Percentiles rank a stretch among this genome's conserved stretches.
These are phyloP conservation scores for Penicillium coprophilum DNA, from an alignment of 495 filamentous ascomycete species.

Conservation along the genomic window DNA sequence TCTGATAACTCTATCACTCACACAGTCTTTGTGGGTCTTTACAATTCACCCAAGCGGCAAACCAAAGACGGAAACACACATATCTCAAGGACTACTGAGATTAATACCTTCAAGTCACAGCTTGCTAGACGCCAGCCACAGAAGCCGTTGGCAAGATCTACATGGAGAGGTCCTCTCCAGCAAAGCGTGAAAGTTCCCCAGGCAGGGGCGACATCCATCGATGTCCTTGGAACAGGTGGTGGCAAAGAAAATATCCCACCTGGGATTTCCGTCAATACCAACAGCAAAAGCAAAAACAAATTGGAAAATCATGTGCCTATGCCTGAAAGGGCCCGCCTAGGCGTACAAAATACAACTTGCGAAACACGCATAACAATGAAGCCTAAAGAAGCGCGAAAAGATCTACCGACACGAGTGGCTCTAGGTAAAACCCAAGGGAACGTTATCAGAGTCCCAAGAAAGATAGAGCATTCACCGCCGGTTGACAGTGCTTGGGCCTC, in stretches of 20 bases:
- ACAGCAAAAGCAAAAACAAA: slow-evolving; percentile 20
- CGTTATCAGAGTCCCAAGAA: neutral
- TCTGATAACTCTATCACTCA: slow-evolving; percentile 42
- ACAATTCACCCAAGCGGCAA: slow-evolving; percentile 35
- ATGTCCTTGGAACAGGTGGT: slow-evolving; percentile 42
- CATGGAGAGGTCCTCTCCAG: slow-evolving; percentile 39
- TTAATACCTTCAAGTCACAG: slow-evolving; percentile 28
- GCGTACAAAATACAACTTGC: neutral
- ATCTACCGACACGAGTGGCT: slow-evolving; percentile 2
- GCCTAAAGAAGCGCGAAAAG: neutral
- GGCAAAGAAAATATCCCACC: slow-evolving; percentile 53
- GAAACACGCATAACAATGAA: neutral
- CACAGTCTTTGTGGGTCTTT: slow-evolving; percentile 44
- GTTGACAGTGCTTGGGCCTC: neutral
- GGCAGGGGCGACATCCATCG: slow-evolving; percentile 27
- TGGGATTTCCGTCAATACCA: slow-evolving; percentile 22
- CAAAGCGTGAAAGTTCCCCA: slow-evolving; percentile 35
- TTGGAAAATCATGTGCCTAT: neutral
- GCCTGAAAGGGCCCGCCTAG: slow-evolving; percentile 1
- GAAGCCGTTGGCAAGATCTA: slow-evolving; percentile 28
- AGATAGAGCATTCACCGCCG: neutral
- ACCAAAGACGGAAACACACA: neutral
- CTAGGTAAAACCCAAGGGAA: slow-evolving; percentile 18
- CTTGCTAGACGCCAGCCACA: slow-evolving; percentile 32
- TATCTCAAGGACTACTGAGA: slow-evolving; percentile 19